A percentile compares a stretch with the other conserved stretches of the same genome.
These are phyloP conservation scores for Bauhinia variegata DNA, from an alignment of 306 rosid species.

Conservation along the genomic window DNA sequence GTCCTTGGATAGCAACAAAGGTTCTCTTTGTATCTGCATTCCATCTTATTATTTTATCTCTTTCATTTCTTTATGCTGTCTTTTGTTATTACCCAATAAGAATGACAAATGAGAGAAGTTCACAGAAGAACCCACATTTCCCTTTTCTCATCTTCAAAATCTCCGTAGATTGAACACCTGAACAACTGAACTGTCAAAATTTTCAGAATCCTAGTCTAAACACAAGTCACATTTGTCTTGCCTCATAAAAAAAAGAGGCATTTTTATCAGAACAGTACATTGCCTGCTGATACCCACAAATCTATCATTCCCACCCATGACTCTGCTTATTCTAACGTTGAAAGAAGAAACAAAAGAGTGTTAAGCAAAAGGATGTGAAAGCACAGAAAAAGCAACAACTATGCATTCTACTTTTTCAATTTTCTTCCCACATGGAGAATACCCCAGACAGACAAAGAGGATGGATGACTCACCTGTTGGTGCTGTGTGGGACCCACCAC, in stretches of 20 bases:
- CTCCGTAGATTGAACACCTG: slow-evolving; percentile 10
- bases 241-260: background rate
- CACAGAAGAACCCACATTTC: background rate
- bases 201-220: slow-evolving; percentile 17
- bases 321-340: slow-evolving; percentile 27
- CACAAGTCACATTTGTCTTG: slow-evolving; percentile 16
- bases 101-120: background rate
- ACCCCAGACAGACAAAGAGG: slow-evolving; percentile 46
- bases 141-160: background rate
- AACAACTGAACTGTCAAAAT: slow-evolving; percentile 25
- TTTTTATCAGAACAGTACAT: background rate
- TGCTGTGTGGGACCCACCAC: slow-evolving; percentile 51
- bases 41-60: slow-evolving; percentile 5
- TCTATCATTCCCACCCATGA: slow-evolving; percentile 23
- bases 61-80: slow-evolving; percentile 1
- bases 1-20: too few relatives aligned
- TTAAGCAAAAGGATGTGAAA: slow-evolving; percentile 30
- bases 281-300: background rate
- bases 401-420: slow-evolving; percentile 32
- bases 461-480: slow-evolving; percentile 39
- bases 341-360: slow-evolving; percentile 35
- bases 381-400: slow-evolving; percentile 28
- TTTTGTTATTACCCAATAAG: too few relatives aligned
- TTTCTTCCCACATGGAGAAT: slow-evolving; percentile 48
- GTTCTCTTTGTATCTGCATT: too few relatives aligned